Evolutionary conservation across 1,284 basidiomycete genomes (phyloP).

Genomic region (Ustilago hordei): DNA sequence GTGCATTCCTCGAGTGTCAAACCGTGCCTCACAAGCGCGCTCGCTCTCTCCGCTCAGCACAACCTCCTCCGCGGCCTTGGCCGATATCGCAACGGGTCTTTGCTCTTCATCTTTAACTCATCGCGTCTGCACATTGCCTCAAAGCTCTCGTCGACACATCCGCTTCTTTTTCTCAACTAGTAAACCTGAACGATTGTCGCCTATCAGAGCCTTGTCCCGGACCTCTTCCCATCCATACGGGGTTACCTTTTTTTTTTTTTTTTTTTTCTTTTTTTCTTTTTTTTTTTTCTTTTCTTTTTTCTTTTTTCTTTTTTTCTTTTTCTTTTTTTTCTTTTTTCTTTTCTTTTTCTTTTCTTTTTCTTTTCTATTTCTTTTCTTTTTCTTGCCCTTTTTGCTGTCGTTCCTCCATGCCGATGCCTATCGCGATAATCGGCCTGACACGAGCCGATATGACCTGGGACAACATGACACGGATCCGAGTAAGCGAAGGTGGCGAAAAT

Average conservation of each 20-base stretch:
- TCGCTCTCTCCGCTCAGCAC: not conserved
- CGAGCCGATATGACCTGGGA: not conserved
- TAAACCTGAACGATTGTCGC: not conserved
- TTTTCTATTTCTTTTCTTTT: not conserved
- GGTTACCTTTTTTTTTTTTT: not conserved
- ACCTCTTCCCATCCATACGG: slow-evolving; percentile 8
- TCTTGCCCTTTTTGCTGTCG: not conserved
- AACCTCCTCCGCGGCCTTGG: not conserved
- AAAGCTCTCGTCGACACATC: not conserved
- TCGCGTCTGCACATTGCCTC: not conserved
- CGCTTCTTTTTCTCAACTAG: not conserved
- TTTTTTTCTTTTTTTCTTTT: slow-evolving; percentile 1
- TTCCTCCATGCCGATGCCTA: not conserved
- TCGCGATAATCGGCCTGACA: no score
- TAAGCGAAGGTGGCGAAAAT: no score
- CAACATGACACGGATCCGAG: no score
- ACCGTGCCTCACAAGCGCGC: slow-evolving; percentile 24
- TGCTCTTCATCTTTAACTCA: not conserved
- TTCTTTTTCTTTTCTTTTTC: slow-evolving; percentile 6
- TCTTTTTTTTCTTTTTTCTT: not conserved
- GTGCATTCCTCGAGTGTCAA: slow-evolving; percentile 55
- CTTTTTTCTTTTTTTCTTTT: no score
- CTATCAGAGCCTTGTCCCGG: not conserved
- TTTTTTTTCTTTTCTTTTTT: not conserved
- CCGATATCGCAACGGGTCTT: not conserved